Conservation (phyloP, 2,329 filamentous ascomycete genomes). For the Nigrograna mackinnonii region DNA sequence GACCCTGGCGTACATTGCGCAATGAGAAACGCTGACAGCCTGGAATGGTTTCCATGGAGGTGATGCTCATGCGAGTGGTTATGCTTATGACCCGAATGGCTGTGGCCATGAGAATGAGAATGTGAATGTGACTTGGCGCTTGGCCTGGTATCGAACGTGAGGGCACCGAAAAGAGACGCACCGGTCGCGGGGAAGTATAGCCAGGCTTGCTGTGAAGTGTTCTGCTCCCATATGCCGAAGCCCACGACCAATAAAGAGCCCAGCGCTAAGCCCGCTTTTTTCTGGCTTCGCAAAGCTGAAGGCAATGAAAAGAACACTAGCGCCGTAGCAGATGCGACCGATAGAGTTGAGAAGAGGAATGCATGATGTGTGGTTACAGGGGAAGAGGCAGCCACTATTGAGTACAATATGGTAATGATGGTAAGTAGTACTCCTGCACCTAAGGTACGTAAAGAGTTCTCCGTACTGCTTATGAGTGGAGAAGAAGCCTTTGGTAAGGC, state of each 20-base stretch:
- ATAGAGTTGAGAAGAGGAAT: slow-evolving; percentile 43
- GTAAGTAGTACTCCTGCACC: slow-evolving; percentile 43
- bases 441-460: slow-evolving; percentile 48
- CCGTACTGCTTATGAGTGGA: slow-evolving; percentile 39
- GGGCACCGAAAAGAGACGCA: slow-evolving; percentile 41
- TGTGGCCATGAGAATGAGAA: slow-evolving; percentile 34
- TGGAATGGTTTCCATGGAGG: slow-evolving; percentile 60
- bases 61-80: slow-evolving; percentile 33
- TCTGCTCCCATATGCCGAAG: slow-evolving; percentile 27
- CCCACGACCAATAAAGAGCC: slow-evolving; percentile 26
- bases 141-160: slow-evolving; percentile 43
- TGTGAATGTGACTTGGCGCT: slow-evolving; percentile 31
- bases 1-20: slow-evolving; percentile 71
- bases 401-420: slow-evolving; percentile 39
- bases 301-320: slow-evolving; percentile 48
- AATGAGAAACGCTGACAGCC: slow-evolving; percentile 74
- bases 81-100: slow-evolving; percentile 35
- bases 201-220: slow-evolving; percentile 14
- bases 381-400: slow-evolving; percentile 33
- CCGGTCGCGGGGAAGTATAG: slow-evolving; percentile 22
- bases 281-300: slow-evolving; percentile 43
- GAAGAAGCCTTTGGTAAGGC: slow-evolving; percentile 37
- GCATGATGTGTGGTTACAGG: slow-evolving; percentile 36
- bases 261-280: slow-evolving; percentile 33
- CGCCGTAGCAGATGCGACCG: slow-evolving; percentile 47